phyloP scores from a whole-genome alignment of 1,284 basidiomycete genomes.

The Inonotus obliquus region DNA sequence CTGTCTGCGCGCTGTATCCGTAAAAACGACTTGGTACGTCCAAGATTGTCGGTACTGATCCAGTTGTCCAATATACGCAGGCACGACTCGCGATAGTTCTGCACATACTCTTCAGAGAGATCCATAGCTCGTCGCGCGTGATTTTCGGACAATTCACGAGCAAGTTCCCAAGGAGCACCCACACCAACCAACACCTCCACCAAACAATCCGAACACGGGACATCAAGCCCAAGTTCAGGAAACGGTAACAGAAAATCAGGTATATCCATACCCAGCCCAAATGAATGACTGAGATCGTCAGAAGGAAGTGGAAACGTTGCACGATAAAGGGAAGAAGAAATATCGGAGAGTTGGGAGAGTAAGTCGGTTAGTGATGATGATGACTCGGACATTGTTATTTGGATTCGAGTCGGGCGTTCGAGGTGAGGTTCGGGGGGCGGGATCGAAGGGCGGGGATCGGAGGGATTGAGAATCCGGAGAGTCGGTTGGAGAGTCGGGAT shows the following conservation, averaged over 20 bases:
- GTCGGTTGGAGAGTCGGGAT: too few species aligned
- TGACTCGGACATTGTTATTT: too few species aligned
- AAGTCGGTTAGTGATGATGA: not conserved
- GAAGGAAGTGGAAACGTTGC: not conserved
- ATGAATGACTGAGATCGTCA: not conserved
- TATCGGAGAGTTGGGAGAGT: not conserved
- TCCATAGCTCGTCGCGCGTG: not conserved
- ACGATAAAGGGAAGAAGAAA: not conserved
- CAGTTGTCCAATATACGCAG: not conserved
- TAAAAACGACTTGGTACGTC: not conserved
- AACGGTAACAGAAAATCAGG: not conserved
- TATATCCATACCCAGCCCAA: not conserved
- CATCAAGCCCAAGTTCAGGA: not conserved
- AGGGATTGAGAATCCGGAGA: too few species aligned
- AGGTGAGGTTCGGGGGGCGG: not conserved
- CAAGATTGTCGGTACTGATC: not conserved
- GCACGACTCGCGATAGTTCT: not conserved
- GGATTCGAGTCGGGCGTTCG: too few species aligned
- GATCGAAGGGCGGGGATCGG: too few species aligned
- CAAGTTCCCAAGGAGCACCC: not conserved
- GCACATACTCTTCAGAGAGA: not conserved
- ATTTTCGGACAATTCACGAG: constrained; percentile 2
- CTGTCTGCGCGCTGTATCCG: not conserved
- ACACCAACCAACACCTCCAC: not conserved
- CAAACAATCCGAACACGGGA: not conserved